Evolutionary conservation across 2,329 filamentous ascomycete species (phyloP).

Genomic region (Curvularia verruculosa): DNA sequence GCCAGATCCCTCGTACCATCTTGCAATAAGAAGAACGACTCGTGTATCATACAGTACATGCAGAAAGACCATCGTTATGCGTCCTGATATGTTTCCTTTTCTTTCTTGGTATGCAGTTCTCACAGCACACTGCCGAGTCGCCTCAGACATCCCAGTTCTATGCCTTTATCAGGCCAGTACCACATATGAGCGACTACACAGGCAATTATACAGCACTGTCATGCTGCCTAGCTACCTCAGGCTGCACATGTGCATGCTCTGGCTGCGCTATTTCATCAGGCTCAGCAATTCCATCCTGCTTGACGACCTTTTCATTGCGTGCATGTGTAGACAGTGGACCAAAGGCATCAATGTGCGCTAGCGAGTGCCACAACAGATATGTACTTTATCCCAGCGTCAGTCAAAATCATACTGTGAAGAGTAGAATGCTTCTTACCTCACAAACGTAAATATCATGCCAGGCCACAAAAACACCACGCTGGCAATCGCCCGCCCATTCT

Average conservation of each 20-base stretch:
- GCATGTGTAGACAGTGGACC: conserved; percentile 51
- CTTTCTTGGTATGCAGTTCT: no score
- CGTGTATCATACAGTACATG: not conserved
- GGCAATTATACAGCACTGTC: not conserved
- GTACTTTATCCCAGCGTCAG: conserved; percentile 34
- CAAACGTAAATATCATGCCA: conserved; percentile 57
- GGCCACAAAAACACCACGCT: conserved; percentile 61
- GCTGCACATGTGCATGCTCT: not conserved
- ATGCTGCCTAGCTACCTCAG: not conserved
- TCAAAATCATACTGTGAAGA: not conserved
- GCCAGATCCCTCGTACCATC: not conserved
- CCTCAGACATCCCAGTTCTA: no score
- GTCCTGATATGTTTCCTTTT: no score
- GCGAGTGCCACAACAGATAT: conserved; percentile 47
- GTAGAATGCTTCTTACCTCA: conserved; percentile 45
- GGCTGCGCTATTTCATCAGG: not conserved
- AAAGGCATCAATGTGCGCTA: conserved; percentile 47
- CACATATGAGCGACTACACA: not conserved
- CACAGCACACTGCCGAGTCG: no score
- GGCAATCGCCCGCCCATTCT: conserved; percentile 59
- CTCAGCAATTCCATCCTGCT: not conserved
- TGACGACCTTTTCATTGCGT: conserved; percentile 14
- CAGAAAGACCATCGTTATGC: not conserved
- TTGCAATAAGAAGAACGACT: not conserved
- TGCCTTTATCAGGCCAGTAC: no score